Evolutionary conservation across 2,329 filamentous ascomycete species (phyloP).

Genomic region (Colletotrichum zoysiae): DNA sequence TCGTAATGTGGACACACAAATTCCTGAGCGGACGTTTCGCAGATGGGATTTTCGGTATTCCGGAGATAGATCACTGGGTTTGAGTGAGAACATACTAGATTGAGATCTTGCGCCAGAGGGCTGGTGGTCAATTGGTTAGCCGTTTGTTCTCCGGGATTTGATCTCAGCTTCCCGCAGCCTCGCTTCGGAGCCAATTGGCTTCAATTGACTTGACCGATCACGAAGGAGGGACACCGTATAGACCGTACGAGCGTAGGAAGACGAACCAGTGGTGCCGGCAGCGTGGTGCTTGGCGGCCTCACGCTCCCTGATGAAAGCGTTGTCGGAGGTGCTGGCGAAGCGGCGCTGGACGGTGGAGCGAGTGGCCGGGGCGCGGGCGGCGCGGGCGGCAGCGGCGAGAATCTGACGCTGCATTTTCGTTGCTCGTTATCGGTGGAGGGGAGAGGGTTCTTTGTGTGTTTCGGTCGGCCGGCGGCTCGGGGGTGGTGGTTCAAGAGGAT

Average conservation of each 20-base stretch:
- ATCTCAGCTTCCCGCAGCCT: neutral
- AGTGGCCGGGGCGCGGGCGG: constrained; percentile 64
- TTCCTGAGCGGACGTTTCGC: neutral
- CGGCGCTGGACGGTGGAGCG: constrained; percentile 76
- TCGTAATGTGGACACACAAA: neutral
- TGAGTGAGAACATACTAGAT: constrained; percentile 80
- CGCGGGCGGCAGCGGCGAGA: constrained; percentile 73
- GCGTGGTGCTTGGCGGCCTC: constrained; percentile 93
- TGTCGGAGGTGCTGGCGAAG: constrained; percentile 81
- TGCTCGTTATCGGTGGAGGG: constrained; percentile 41
- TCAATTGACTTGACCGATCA: constrained; percentile 17
- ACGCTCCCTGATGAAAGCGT: constrained; percentile 94
- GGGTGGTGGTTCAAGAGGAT: constrained; percentile 16
- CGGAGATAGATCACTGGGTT: neutral
- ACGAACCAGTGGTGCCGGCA: constrained; percentile 83
- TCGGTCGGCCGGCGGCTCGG: constrained; percentile 31
- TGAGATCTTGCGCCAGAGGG: constrained; percentile 95
- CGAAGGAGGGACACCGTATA: neutral
- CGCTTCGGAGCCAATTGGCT: constrained; percentile 7
- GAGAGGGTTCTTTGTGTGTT: constrained; percentile 24
- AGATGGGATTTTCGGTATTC: constrained; percentile 44
- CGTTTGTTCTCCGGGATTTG: constrained; percentile 1
- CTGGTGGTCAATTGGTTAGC: constrained; percentile 60
- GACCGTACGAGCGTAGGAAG: neutral
- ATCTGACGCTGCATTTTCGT: constrained; percentile 73